phyloP scores from a whole-genome alignment of 306 rosid genomes.

The barrel medic (Medicago truncatula) region MtrunA17r5.0-ANR NC_053049.1:40350501-40351000 shows the following conservation, averaged over 20 bases:
- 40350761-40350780: constrained; percentile 70
- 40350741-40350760: constrained; percentile 79
- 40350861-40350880: constrained; percentile 17
- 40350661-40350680: constrained; percentile 75
- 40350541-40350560: constrained; percentile 94
- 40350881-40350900: constrained; percentile 23
- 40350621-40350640: constrained; percentile 71
- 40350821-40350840: constrained; percentile 38
- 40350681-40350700: constrained; percentile 79
- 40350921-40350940: constrained; percentile 18
- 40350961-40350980: constrained; percentile 19
- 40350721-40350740: constrained; percentile 82
- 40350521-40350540: constrained; percentile 63
- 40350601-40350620: constrained; percentile 76
- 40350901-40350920: constrained; percentile 1
- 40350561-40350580: constrained; percentile 74
- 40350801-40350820: constrained; percentile 54
- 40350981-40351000: constrained; percentile 9
- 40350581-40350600: constrained; percentile 74
- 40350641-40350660: constrained; percentile 70
- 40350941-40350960: constrained; percentile 6
- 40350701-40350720: constrained; percentile 62
- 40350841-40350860: constrained; percentile 19
- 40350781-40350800: constrained; percentile 71
- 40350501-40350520: constrained; percentile 76